These are phyloP conservation scores for Metschnikowia reukaufii DNA, from an alignment of 805 yeast genomes.

Conservation along the genomic window DNA sequence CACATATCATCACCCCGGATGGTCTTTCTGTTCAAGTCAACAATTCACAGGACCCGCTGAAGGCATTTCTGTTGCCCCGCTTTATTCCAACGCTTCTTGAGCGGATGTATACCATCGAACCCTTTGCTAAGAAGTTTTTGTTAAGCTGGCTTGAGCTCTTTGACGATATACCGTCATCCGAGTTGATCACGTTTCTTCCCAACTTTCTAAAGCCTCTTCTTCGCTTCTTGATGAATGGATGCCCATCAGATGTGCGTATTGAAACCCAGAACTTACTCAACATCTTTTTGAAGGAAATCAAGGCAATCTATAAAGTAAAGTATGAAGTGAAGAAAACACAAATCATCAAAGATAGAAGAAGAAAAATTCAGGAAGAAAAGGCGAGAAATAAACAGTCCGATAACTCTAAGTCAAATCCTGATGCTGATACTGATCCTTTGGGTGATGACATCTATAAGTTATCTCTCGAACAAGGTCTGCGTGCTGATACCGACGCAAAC, in stretches of 20 bases:
- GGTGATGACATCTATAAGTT: conserved; percentile 1
- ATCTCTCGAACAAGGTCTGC: neutral
- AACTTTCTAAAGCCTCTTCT: conserved; percentile 84
- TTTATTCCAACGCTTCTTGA: conserved; percentile 92
- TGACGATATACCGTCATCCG: conserved; percentile 90
- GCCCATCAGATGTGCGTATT: conserved; percentile 82
- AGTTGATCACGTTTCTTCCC: conserved; percentile 82
- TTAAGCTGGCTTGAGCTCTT: conserved; percentile 93
- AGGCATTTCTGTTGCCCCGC: conserved; percentile 79
- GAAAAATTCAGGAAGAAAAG: neutral
- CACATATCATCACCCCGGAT: conserved; percentile 51
- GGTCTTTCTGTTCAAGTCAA: conserved; percentile 62
- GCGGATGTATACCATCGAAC: conserved; percentile 88
- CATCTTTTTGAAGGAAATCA: conserved; percentile 75
- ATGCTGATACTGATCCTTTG: neutral
- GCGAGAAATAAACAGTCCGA: neutral
- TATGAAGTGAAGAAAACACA: conserved; percentile 41
- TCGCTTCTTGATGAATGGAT: conserved; percentile 69
- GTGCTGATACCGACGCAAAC: conserved; percentile 3
- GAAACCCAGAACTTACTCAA: conserved; percentile 80
- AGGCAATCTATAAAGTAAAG: conserved; percentile 70
- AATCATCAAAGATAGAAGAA: conserved; percentile 19
- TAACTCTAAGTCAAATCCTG: neutral
- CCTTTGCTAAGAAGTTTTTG: conserved; percentile 85
- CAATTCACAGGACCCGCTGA: conserved; percentile 56